These are phyloP conservation scores for Oemleria cerasiformis DNA, from an alignment of 306 rosid species.

Conservation along the genomic window DNA sequence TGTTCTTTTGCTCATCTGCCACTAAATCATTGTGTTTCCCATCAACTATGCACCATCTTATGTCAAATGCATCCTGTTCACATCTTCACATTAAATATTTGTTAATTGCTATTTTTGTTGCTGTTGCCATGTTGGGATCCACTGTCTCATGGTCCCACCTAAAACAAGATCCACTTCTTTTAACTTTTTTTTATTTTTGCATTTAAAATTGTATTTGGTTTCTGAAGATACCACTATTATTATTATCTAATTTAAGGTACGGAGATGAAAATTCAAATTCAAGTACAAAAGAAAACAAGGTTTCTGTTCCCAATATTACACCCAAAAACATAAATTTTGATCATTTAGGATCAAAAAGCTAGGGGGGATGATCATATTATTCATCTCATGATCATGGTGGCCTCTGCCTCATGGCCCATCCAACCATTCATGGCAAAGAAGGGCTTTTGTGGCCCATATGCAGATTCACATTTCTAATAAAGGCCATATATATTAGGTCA, in stretches of 20 bases:
- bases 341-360: no score
- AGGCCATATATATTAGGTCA: no score
- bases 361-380: no score
- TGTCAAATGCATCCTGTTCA: constrained; percentile 14
- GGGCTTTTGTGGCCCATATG: background rate
- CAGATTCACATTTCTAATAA: background rate
- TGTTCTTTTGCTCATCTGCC: constrained; percentile 17
- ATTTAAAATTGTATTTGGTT: background rate
- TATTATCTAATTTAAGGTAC: no score
- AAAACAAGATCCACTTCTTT: constrained; percentile 5
- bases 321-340: no score
- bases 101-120: background rate
- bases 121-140: constrained; percentile 5
- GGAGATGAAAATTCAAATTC: no score
- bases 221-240: no score
- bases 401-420: background rate
- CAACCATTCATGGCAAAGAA: background rate
- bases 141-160: constrained; percentile 13
- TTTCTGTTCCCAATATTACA: no score
- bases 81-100: background rate
- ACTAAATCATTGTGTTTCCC: constrained; percentile 17
- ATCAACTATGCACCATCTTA: constrained; percentile 12
- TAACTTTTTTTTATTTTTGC: background rate
- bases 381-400: background rate
- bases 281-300: no score